Percentiles rank a stretch among this genome's conserved stretches.
These are phyloP conservation scores for Pholiota molesta DNA, from an alignment of 768 basidiomycete genomes.

Conservation along the genomic window DNA sequence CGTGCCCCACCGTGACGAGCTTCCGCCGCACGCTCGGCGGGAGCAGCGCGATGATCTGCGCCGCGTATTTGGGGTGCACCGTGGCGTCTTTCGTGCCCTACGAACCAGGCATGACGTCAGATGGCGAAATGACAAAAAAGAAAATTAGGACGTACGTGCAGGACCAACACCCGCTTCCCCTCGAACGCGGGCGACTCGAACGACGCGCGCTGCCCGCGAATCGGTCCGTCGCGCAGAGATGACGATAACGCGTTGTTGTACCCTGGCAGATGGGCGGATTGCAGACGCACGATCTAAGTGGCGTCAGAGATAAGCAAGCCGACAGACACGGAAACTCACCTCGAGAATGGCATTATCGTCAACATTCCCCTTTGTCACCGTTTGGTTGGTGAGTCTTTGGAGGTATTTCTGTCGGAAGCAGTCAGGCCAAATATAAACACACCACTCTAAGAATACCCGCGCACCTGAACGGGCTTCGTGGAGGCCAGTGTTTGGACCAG, in stretches of 20 bases:
- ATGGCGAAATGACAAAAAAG: not conserved
- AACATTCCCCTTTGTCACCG: slow-evolving; percentile 12
- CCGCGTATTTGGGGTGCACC: slow-evolving; percentile 57
- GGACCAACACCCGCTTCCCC: slow-evolving; percentile 55
- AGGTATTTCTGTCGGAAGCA: slow-evolving; percentile 47
- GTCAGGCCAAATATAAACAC: slow-evolving; percentile 7
- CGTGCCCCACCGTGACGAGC: slow-evolving; percentile 55
- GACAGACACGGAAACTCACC: slow-evolving; percentile 27
- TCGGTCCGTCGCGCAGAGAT: slow-evolving; percentile 70
- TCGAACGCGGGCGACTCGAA: slow-evolving; percentile 55
- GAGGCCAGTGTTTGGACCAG: slow-evolving; percentile 69
- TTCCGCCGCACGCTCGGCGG: slow-evolving; percentile 40
- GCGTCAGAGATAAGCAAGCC: not conserved
- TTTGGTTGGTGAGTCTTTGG: slow-evolving; percentile 48
- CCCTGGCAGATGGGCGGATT: slow-evolving; percentile 75
- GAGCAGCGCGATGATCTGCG: slow-evolving; percentile 45
- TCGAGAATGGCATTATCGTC: slow-evolving; percentile 42
- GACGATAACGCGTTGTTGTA: slow-evolving; percentile 81
- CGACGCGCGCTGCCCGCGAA: slow-evolving; percentile 59
- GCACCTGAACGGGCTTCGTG: slow-evolving; percentile 62
- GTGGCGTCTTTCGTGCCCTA: slow-evolving; percentile 64
- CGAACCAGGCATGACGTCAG: slow-evolving; percentile 3
- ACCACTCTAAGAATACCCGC: slow-evolving; percentile 19
- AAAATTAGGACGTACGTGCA: slow-evolving; percentile 53
- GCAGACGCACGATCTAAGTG: slow-evolving; percentile 66